These are phyloP conservation scores for Mycena filopes DNA, from an alignment of 768 basidiomycete species.

Conservation along the genomic window DNA sequence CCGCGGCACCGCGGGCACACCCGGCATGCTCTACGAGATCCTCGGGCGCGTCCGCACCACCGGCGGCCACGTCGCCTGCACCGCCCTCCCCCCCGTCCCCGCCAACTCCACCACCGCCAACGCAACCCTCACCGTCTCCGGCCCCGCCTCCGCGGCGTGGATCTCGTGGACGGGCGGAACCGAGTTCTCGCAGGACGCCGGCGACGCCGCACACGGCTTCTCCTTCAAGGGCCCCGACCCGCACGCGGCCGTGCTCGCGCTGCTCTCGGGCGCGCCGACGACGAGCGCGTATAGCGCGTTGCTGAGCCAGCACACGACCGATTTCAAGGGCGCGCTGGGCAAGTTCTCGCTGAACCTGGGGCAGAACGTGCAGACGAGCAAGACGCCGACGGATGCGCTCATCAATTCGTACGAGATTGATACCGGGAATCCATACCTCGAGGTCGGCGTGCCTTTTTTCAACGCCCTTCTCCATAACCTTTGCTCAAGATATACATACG, in stretches of 20 bases:
- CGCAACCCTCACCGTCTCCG: slow-evolving; percentile 57
- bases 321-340: slow-evolving; percentile 55
- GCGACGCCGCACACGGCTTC: slow-evolving; percentile 63
- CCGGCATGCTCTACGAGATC: slow-evolving; percentile 81
- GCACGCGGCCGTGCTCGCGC: slow-evolving; percentile 53
- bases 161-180: slow-evolving; percentile 82
- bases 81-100: slow-evolving; percentile 43
- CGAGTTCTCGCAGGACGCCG: slow-evolving; percentile 72
- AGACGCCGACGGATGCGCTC: slow-evolving; percentile 67
- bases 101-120: slow-evolving; percentile 50
- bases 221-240: slow-evolving; percentile 75
- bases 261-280: slow-evolving; percentile 46
- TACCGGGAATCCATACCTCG: slow-evolving; percentile 70
- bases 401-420: slow-evolving; percentile 62
- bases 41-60: slow-evolving; percentile 58
- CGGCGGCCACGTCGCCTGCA: slow-evolving; percentile 46
- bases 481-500: too few species aligned
- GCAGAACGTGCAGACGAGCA: slow-evolving; percentile 60
- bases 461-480: too few species aligned
- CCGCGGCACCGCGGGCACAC: slow-evolving; percentile 57
- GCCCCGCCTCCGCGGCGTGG: slow-evolving; percentile 63
- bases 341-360: slow-evolving; percentile 70
- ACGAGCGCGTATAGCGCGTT: slow-evolving; percentile 48
- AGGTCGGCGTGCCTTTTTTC: slow-evolving; percentile 38
- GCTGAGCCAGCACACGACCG: slow-evolving; percentile 37